Conservation (phyloP, 768 basidiomycete species). For the Termitomyces bulborhizus region DNA sequence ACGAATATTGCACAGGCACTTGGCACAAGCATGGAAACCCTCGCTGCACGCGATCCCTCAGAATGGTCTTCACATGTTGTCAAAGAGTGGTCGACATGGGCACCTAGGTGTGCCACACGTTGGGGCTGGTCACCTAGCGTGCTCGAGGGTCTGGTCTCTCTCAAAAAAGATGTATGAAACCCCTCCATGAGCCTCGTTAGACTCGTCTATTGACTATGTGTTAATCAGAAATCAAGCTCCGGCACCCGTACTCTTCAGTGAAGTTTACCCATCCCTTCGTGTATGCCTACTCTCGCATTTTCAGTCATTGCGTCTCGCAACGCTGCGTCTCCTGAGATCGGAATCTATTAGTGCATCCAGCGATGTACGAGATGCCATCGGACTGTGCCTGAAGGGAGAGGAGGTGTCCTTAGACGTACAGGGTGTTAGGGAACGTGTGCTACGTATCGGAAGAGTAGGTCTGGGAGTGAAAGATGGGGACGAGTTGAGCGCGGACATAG, state of each 20-base stretch:
- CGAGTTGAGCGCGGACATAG: constrained; percentile 53
- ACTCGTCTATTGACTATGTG: not conserved
- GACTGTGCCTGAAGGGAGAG: constrained; percentile 74
- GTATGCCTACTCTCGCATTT: constrained; percentile 68
- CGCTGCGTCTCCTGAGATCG: constrained; percentile 59
- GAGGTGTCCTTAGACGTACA: constrained; percentile 71
- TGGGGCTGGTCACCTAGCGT: constrained; percentile 59
- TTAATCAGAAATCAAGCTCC: constrained; percentile 18
- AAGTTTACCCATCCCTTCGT: constrained; percentile 48
- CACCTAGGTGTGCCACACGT: constrained; percentile 29
- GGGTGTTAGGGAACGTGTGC: constrained; percentile 78
- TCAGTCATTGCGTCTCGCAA: constrained; percentile 52
- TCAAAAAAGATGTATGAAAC: constrained; percentile 39
- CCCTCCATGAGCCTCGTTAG: not conserved
- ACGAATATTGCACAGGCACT: constrained; percentile 39
- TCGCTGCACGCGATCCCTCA: constrained; percentile 34
- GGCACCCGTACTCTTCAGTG: constrained; percentile 35
- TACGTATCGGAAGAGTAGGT: constrained; percentile 69
- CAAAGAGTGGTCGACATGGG: constrained; percentile 44
- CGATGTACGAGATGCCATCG: constrained; percentile 48
- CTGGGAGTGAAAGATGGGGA: constrained; percentile 53
- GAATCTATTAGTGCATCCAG: constrained; percentile 36
- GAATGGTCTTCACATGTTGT: constrained; percentile 41
- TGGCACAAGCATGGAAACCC: constrained; percentile 50
- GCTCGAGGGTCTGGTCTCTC: constrained; percentile 45